A percentile compares a stretch with the other conserved stretches of the same genome.
Evolutionary conservation across 163 green algal species (phyloP).

Genomic region (Trebouxiophyceae sp.): DNA sequence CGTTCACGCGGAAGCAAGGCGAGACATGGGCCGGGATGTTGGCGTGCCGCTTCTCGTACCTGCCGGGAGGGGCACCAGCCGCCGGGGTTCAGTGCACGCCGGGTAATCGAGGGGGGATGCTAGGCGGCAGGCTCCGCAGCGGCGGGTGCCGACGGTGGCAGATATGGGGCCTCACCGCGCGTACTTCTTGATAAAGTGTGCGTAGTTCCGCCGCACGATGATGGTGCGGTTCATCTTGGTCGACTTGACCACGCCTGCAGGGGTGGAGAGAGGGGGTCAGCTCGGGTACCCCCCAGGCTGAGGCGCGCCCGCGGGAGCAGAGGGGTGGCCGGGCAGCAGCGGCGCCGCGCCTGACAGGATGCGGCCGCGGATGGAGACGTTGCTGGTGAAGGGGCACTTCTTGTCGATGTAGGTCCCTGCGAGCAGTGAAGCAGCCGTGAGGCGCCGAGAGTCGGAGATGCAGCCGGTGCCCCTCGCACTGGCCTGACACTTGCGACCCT

Average conservation of each 20-base stretch:
- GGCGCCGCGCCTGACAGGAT: slow-evolving; percentile 80
- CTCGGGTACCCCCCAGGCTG: too few species aligned
- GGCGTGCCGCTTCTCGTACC: slow-evolving; percentile 98
- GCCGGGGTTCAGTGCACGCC: too few species aligned
- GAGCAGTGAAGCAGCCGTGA: too few species aligned
- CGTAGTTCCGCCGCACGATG: slow-evolving; percentile 94
- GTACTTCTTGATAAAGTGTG: slow-evolving; percentile 99
- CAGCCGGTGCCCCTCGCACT: too few species aligned
- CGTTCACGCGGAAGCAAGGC: slow-evolving; percentile 88
- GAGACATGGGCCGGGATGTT: slow-evolving; percentile 97
- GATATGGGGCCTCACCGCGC: slow-evolving; percentile 71
- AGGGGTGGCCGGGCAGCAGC: too few species aligned
- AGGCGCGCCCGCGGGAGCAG: too few species aligned
- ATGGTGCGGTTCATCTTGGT: slow-evolving; percentile 99
- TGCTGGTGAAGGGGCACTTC: slow-evolving; percentile 99
- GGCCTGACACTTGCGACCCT: too few species aligned
- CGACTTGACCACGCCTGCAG: slow-evolving; percentile 77
- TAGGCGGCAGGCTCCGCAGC: background rate
- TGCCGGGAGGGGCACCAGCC: too few species aligned
- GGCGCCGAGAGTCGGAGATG: too few species aligned
- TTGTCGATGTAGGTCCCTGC: slow-evolving; percentile 99
- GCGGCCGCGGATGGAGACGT: slow-evolving; percentile 94
- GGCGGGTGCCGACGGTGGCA: too few species aligned
- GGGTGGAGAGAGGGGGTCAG: too few species aligned
- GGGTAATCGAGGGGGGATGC: too few species aligned